Evolutionary conservation across 2,329 filamentous ascomycete genomes (phyloP), one percentile per base, ranked within the genome.

Genomic region (Aspergillus nomiae): DNA sequence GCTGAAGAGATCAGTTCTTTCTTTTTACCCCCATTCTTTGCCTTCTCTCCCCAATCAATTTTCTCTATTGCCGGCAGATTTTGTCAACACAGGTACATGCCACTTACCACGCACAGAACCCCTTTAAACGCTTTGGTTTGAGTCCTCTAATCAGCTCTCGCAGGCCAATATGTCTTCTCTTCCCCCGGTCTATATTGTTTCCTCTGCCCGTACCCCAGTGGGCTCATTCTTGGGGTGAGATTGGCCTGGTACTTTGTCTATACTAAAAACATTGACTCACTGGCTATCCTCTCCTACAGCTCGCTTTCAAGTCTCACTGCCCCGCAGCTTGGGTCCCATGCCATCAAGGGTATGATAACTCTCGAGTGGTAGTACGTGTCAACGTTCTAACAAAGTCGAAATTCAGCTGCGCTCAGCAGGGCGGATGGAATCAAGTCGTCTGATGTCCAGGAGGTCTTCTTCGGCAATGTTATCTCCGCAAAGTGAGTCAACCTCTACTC

Each of bases 391-490:
- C 67, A 55, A 57, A 4, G 36, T n/a, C 51, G 5, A 32, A 60
- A 59, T 63, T 53, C 69, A 87, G 86, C 87, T 75, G 94, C 94
- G 65, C 87, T 99, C 70, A 90, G 93, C 82, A 90, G 92, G 74
- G 92, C 91, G 54, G 89, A 95, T 61, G 87, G 90, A 74, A 88
- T 99, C 82, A 94, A 96, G 83, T 86, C 92, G 60, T 88, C 93
- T 74, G 88, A 96, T 77, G 92, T 99, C 63, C 89, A 99, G 77
- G 95, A 99, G 80, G 92, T 99, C 76, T 96, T 95, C 85, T 96
- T 97, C 77, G 95, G 95, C 80, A 99, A 99, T 84, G 95, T 99
- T 70, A 87, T 99, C 74, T 96, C 94, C 64, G 95, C 94, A 78
- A 94, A 94, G 94, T 97, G 86, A 73, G 85, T 75, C 43, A 19